These are phyloP conservation scores for Scheffersomyces coipomensis DNA, from an alignment of 805 yeast genomes.

Conservation along the genomic window DNA sequence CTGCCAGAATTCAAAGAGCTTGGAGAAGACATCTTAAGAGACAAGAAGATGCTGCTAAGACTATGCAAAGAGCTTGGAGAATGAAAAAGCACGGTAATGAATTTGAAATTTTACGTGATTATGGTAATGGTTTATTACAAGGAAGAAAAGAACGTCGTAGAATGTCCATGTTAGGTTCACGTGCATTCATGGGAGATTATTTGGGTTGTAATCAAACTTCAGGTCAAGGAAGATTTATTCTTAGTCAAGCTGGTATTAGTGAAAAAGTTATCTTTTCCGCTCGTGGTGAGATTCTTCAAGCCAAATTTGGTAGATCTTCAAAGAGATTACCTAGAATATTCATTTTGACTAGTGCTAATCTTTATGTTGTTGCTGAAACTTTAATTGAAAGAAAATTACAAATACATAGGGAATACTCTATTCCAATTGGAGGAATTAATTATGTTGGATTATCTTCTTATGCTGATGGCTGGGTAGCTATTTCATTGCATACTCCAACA, in stretches of 20 bases:
- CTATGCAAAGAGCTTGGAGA: conserved; percentile 81
- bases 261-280: conserved; percentile 76
- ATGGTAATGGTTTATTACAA: conserved; percentile 68
- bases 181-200: conserved; percentile 95
- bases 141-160: conserved; percentile 87
- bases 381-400: conserved; percentile 56
- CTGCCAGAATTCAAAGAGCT: conserved; percentile 95
- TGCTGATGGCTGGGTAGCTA: conserved; percentile 92
- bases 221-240: conserved; percentile 73
- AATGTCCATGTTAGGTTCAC: conserved; percentile 79
- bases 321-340: conserved; percentile 71
- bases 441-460: conserved; percentile 67
- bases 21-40: conserved; percentile 83
- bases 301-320: conserved; percentile 93
- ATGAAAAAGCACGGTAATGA: conserved; percentile 77
- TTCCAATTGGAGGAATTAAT: conserved; percentile 58
- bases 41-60: conserved; percentile 82
- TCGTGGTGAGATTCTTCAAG: conserved; percentile 74
- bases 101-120: conserved; percentile 80
- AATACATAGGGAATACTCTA: conserved; percentile 61
- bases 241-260: conserved; percentile 63
- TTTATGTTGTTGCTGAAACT: conserved; percentile 73
- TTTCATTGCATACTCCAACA: conserved; percentile 48
- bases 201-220: conserved; percentile 72
- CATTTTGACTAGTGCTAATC: conserved; percentile 58